Base-by-base conservation (phyloP, 345 rosid genomes). In the Rhodamnia argentea region DNA sequence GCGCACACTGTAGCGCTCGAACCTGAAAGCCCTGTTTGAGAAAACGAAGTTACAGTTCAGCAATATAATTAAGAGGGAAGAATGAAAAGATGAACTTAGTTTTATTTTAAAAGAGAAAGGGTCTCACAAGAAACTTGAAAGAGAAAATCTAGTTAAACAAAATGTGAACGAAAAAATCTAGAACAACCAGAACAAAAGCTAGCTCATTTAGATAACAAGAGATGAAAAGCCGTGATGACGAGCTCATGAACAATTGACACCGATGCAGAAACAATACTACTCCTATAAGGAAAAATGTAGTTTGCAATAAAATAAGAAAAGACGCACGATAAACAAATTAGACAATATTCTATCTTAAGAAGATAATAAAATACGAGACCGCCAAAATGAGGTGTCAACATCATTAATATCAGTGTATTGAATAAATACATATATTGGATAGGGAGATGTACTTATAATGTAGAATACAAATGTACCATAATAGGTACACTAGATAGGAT, bases 11-110 rank as follows among this genome's bases (percentile, higher is more conserved):
- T 93, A 82, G 98, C 99, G 88, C 99, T 96, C 44, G 96, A 97
- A 86, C 99, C 95, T 3, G 98, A 96, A 90, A 94, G 98, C 83
- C 99, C 99, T 83, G 96, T 91, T 94, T 97, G 95, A 83, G 90
- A 50, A 32, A 81, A 20, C 55, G 50, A 64, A 83, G 53, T 27
- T 60, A 26, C 8, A 37, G 24, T 51, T 24, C 10, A 27, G 22
- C 70, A 64, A 82, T 40, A 37, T 37, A 50, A 83, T 60, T 29
- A 10, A 70, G 47, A 18, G 51, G 22, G 6, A 42, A 54, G 32
- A 27, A 20, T n/a, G 42, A 53, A 23, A 4, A 37, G 22, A 84
- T 18, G 29, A 47, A 18, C 37, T 47, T 32, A 51, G 44, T 47
- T 16, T 64, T 23, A n/a, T 62, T 52, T 16, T 15, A 47, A 18